Base-by-base conservation (phyloP, 2,329 filamentous ascomycete genomes). In the Claviceps africana region DNA sequence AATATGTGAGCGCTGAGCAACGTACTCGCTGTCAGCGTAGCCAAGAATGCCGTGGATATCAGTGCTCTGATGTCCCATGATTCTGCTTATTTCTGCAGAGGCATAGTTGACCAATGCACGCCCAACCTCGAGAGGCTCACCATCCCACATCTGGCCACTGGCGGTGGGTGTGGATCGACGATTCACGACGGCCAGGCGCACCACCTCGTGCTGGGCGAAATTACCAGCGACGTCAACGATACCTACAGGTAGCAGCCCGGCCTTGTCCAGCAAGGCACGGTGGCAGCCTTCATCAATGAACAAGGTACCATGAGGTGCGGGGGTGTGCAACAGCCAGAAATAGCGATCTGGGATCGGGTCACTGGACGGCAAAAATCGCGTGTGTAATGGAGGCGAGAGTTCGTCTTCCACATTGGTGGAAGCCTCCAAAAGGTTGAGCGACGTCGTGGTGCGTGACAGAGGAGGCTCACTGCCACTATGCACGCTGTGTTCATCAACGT, bases 271-370 rank as follows among this genome's bases (percentile, higher is more conserved):
- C 3, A 97, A 76, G 1, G 91, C 93, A 35, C 77, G 74, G 69
- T 89, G 83, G 3, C 91, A 91, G 43, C 93, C 93, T n/a, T 80
- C 72, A 71, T 98, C 93, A 60, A 98, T 94, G 70, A 88, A 97
- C 28, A 98, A 65, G 2, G 85, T 95, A 15, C 93, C 93, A 62
- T 95, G 90, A 0, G 93, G 88, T 25, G 84, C 83, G 11, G 96
- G 81, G 10, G 91, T 93, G 68, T 98, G 88, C 0, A 97, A 77
- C 48, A 98, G 83, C 93, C 93, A 98, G 75, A 98, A 97, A 64
- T 93, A 89, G 56, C 91, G 85, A 65, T 96, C 93, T 53, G 88
- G 83, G 54, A 97, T 93, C 1, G 91, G 90, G 28, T 86, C 82
- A 0, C 78, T 73, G 10, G 88, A 88, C 0, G 90, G 88, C 13